Evolutionary conservation across 495 filamentous ascomycete genomes (phyloP), one percentile per base, ranked within the genome.

Genomic region (Diplogelasinospora grovesii): DNA sequence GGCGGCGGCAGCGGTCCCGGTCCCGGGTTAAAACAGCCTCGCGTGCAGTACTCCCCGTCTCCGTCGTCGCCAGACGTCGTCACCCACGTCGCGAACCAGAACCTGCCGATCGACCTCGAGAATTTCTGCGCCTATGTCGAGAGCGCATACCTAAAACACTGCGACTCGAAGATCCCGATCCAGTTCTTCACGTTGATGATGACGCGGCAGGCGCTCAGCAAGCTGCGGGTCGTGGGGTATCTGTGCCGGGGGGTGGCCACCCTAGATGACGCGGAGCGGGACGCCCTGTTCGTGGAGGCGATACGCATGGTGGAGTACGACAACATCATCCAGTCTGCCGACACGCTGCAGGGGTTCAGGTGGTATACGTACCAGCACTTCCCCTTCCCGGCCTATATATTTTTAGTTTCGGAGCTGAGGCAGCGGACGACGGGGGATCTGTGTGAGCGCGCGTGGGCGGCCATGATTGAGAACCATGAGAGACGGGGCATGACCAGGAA

Each of bases 111-210:
- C 37, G 72, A 78, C 56, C 66, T 79, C 23, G 70, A 67, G 20
- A 66, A 69, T 13, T 77, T 73, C 50, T 72, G 72, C 45, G 50
- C 64, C 26, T 66, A 74, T 22, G 66, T 81, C 26, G 77, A 82
- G 41, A 71, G 74, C 28, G 64, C 66, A 14, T 83, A 82, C 50
- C 64, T 84, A 10, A 63, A 65, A 33, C 63, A 73, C 27, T 82
- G 77, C 53, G 77, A 86, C 45, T 68, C 74, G 41, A 70, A 66
- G 31, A 68, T 80, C 14, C 81, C 81, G 5, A 60, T 85, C 25
- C 72, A 79, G 38, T 63, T 63, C 29, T 68, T 78, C 46, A 69
- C 71, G 0, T 27, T 73, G 14, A 48, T 71, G 16, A 70, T 70
- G 61, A 69, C 72, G 3, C 61, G 68, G 30, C 60, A 59, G 22